Conservation (phyloP, 345 rosid genomes). For the Syzygium jambos region DNA sequence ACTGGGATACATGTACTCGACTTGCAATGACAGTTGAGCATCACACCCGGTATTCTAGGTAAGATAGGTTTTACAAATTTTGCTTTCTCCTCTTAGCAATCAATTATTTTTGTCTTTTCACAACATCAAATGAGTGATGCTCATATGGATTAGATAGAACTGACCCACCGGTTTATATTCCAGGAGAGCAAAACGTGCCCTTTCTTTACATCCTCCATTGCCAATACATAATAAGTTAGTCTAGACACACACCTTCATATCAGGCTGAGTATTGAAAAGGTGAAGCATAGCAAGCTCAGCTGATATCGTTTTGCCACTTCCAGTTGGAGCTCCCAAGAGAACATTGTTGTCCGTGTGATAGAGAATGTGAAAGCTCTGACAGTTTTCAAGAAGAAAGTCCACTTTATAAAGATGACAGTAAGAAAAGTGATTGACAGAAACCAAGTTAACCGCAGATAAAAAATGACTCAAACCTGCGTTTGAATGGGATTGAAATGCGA, state of each 20-base stretch:
- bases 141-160: neutral
- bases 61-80: neutral
- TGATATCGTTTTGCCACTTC: conserved; percentile 97
- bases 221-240: neutral
- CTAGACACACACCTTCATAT: conserved; percentile 63
- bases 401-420: neutral
- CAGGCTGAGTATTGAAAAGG: conserved; percentile 89
- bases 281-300: conserved; percentile 98
- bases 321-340: conserved; percentile 96
- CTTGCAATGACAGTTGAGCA: neutral
- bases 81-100: neutral
- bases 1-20: neutral
- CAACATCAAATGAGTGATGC: neutral
- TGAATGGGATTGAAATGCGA: conserved; percentile 99
- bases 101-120: neutral
- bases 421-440: neutral
- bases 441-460: neutral
- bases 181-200: neutral
- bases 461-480: conserved; percentile 61
- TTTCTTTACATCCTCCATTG: neutral
- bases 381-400: neutral
- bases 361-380: conserved; percentile 78
- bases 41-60: neutral
- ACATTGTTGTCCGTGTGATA: conserved; percentile 91
- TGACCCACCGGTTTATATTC: neutral